Conservation (phyloP, 2,329 filamentous ascomycete genomes). For the Colletotrichum spaethianum region DNA sequence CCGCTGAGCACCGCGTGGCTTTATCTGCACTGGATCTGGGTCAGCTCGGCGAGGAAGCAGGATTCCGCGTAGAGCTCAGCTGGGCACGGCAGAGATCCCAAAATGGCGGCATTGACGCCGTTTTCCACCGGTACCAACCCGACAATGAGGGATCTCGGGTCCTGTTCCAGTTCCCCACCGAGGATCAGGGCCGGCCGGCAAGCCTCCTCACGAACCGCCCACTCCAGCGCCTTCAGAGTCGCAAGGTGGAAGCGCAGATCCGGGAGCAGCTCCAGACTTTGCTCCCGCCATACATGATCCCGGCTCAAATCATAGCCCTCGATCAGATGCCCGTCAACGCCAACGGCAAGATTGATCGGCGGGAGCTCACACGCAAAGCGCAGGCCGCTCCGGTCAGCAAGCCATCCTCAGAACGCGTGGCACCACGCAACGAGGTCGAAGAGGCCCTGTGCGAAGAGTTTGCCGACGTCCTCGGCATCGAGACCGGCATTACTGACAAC, state of each 20-base stretch:
- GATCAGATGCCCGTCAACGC: slow-evolving; percentile 45
- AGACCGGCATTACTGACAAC: slow-evolving; percentile 35
- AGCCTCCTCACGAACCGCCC: background rate
- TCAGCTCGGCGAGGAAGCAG: slow-evolving; percentile 48
- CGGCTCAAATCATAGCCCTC: slow-evolving; percentile 45
- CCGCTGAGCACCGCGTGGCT: slow-evolving; percentile 31
- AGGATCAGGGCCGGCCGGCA: background rate
- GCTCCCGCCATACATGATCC: slow-evolving; percentile 49
- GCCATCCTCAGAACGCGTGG: background rate
- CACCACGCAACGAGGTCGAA: slow-evolving; percentile 28
- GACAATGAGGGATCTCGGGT: background rate
- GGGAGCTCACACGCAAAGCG: slow-evolving; percentile 37
- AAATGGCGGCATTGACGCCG: slow-evolving; percentile 46
- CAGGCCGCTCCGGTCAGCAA: slow-evolving; percentile 15
- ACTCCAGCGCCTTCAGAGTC: slow-evolving; percentile 9
- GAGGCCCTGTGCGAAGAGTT: slow-evolving; percentile 38
- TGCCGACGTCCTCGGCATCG: slow-evolving; percentile 23
- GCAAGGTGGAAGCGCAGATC: slow-evolving; percentile 7
- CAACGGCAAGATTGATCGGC: slow-evolving; percentile 47
- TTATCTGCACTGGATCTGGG: slow-evolving; percentile 41
- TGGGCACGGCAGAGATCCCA: slow-evolving; percentile 57
- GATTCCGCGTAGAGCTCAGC: slow-evolving; percentile 62
- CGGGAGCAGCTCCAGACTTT: slow-evolving; percentile 4
- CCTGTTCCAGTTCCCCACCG: slow-evolving; percentile 18
- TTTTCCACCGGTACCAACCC: slow-evolving; percentile 54